Evolutionary conservation across 176 grass and related monocot genomes (phyloP), one percentile per base, ranked within the genome.

Genomic region (Dendrocalamus sinicus): DNA sequence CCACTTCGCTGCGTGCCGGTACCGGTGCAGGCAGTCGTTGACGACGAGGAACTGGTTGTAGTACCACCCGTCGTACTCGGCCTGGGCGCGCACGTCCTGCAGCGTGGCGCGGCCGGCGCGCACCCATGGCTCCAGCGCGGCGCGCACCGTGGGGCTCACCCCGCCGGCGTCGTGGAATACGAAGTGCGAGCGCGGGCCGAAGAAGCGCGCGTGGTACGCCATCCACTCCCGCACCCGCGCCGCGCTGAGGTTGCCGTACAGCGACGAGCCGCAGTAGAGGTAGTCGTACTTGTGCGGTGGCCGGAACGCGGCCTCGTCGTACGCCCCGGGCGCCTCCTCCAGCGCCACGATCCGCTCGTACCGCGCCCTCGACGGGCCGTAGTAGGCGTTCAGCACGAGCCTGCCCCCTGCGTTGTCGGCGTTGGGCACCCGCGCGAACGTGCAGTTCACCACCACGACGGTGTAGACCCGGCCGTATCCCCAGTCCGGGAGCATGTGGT

Each of bases 391-490:
- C 22, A 96, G 86, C 20, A 94, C 12, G 52, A 99, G 90, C 16
- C 69, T 62, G 1, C 96, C 96, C 12, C 96, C 96, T 0, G 86
- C 82, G 54, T 87, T 91, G 92, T 99, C 84, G 45, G 90, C 43
- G 76, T 99, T 99, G 66, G 96, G 96, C 14, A 73, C 50, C 1
- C 11, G 19, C 3, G 88, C 24, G 90, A 99, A 99, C 5, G 96
- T 99, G 92, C 96, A 99, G 89, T 99, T 99, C 12, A 96, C 96
- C 73, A 99, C 81, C 50, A 99, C 93, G 22, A 92, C 92, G 22
- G 96, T 96, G 90, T 99, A 99, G 44, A 96, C 90, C 24, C 88
- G 96, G 92, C 96, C 96, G 84, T 99, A 99, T 83, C 96, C 96
- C 96, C 96, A 99, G 87, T 99, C 96, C 19, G 96, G 96, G 58